Evolutionary conservation across 495 filamentous ascomycete genomes (phyloP), one percentile per base, ranked within the genome.

Genomic region (Aspergillus mulundensis): DNA sequence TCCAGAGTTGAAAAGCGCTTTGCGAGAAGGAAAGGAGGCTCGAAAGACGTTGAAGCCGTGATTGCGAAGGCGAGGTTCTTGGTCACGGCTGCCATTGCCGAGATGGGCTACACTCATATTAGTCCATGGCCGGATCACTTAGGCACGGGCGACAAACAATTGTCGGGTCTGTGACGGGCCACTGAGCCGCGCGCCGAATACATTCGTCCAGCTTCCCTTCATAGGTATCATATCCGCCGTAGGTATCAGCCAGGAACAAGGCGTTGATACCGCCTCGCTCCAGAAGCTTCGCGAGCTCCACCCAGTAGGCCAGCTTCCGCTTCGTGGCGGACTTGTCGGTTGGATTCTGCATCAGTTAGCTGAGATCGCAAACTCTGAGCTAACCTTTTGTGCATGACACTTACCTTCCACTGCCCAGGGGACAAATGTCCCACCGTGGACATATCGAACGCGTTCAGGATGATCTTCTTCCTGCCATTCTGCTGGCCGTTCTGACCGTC

Each of bases 401-500:
- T 59, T 39, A 81, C 78, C 73, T 79, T 82, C 82, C 81, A 86
- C 44, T 84, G 79, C 5, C 84, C 84, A 7, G 84, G 82, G 28
- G 81, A 81, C 60, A 85, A 70, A 66, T 88, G 84, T 12, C 84
- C 85, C 56, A 80, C 72, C 48, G 80, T 83, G 36, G 66, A 83
- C 76, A 81, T 79, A 24, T 83, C 83, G 58, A 87, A 87, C 24
- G 82, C 84, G 68, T 87, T 86, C 54, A 87, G 65, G 54, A 87
- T 77, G 24, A 86, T 78, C 41, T 79, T 77, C 66, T 85, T 85
- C 64, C 81, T 85, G 56, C 34, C 39, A 1, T 41, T 11, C 12
- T 46, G 47, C 65, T 81, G 84, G 55, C 39, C 49, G 12, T 20
- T 25, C 21, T 50, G 49, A 28, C 49, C 48, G 38, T 39, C 19